Evolutionary conservation across 1,284 basidiomycete species (phyloP), one percentile per base, ranked within the genome.

Genomic region (Hemileia vastatrix): DNA sequence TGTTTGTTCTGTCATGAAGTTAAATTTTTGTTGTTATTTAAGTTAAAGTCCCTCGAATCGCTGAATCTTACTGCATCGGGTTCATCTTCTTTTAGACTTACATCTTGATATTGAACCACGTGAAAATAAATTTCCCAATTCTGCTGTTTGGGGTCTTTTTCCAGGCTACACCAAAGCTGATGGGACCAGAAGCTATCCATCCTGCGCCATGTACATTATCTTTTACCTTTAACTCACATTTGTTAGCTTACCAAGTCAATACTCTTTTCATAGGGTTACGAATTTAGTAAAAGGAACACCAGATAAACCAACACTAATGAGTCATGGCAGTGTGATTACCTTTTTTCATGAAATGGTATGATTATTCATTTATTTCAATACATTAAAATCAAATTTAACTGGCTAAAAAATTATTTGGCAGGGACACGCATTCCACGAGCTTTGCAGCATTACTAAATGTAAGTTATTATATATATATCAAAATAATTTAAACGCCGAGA

Each of bases 91-190:
- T n/a, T n/a, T n/a, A n/a, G n/a, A 87, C 74, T 86, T 87, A 71
- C 88, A 88, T 71, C 83, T 91, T 23, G 90, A 92, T 71, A 81
- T 92, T 45, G 90, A 86, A 80, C 89, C 89, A 57, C 83, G 89
- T 4, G 64, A 66, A 51, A 81, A 82, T 48, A 91, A 90, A 73
- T 90, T 88, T 72, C 83, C 85, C 4, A 88, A 91, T 77, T 88
- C 88, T 0, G 88, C 88, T 0, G 87, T 90, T 0, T 91, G 87
- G 86, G 80, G 81, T 15, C 78, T 90, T 23, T 57, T 70, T 4
- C 71, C 70, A 0, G 67, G 67, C 3, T 67, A 44, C 51, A 64
- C 52, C 4, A 36, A 36, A 4, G 43, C 31, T 6, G 77, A 82
- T 61, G 84, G 83, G 40, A 79, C 79, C 54, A 81, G 86, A 50